phyloP scores from a whole-genome alignment of 805 yeast genomes.

The Maudiozyma saulgeensis region DNA sequence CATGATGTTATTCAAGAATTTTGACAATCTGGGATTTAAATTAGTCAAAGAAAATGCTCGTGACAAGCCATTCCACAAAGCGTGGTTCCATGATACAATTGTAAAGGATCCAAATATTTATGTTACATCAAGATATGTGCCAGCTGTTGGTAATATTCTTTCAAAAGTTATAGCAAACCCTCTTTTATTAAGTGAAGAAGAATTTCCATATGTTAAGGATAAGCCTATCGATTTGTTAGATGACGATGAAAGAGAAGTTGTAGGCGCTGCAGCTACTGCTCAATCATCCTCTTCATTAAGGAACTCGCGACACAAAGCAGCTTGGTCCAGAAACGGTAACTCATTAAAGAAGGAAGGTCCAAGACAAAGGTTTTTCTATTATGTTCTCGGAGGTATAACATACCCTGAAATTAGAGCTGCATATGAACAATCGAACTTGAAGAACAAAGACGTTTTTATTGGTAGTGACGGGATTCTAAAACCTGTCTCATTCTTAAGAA shows the following conservation, averaged over 20 bases:
- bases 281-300: slow-evolving; percentile 45
- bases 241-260: slow-evolving; percentile 29
- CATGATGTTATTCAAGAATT: slow-evolving; percentile 47
- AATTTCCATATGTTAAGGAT: slow-evolving; percentile 68
- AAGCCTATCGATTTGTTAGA: slow-evolving; percentile 48
- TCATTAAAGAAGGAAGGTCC: slow-evolving; percentile 26
- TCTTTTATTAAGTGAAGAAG: slow-evolving; percentile 39
- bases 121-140: slow-evolving; percentile 63
- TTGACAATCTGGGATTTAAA: slow-evolving; percentile 49
- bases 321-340: slow-evolving; percentile 53
- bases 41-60: slow-evolving; percentile 36
- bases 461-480: slow-evolving; percentile 72
- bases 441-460: slow-evolving; percentile 64
- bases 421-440: slow-evolving; percentile 53
- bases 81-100: slow-evolving; percentile 45
- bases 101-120: slow-evolving; percentile 32
- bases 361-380: slow-evolving; percentile 67
- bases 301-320: slow-evolving; percentile 63
- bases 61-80: slow-evolving; percentile 38
- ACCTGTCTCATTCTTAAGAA: slow-evolving; percentile 35
- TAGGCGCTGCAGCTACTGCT: slow-evolving; percentile 25
- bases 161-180: slow-evolving; percentile 42
- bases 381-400: slow-evolving; percentile 84
- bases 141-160: slow-evolving; percentile 55
- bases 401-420: slow-evolving; percentile 70